Percentiles rank a stretch among this genome's conserved stretches.
Evolutionary conservation across 768 basidiomycete species (phyloP).

Genomic region (Rickenella mellea): DNA sequence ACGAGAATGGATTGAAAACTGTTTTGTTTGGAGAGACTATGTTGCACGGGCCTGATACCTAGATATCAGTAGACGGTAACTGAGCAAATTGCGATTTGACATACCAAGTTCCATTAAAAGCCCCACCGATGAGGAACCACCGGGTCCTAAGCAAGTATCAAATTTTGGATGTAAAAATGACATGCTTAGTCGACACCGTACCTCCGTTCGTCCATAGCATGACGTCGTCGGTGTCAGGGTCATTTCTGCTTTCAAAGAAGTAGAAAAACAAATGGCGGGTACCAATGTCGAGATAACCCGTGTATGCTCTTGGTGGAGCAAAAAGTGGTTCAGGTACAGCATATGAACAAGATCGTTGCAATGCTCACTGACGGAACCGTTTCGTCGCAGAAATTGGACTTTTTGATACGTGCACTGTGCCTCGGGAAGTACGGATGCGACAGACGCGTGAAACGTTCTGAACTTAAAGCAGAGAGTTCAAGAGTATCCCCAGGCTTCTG

Average conservation of each 20-base stretch:
- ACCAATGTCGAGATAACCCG: slow-evolving; percentile 59
- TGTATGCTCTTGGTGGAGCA: slow-evolving; percentile 34
- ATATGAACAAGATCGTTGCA: not conserved
- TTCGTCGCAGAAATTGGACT: not conserved
- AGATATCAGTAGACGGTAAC: too few relatives aligned
- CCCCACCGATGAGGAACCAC: slow-evolving; percentile 25
- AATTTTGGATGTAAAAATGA: not conserved
- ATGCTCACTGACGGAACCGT: not conserved
- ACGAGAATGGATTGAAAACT: slow-evolving; percentile 19
- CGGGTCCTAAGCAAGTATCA: slow-evolving; percentile 18
- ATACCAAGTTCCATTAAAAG: slow-evolving; percentile 34
- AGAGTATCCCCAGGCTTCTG: too few relatives aligned
- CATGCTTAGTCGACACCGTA: slow-evolving; percentile 9
- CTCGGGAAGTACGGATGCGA: not conserved
- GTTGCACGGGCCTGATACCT: slow-evolving; percentile 70
- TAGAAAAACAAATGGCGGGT: slow-evolving; percentile 39
- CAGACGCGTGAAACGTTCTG: not conserved
- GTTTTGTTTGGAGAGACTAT: slow-evolving; percentile 6
- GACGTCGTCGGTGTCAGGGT: slow-evolving; percentile 22
- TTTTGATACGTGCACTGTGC: not conserved
- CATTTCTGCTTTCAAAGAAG: slow-evolving; percentile 37
- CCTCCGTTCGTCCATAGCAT: slow-evolving; percentile 38
- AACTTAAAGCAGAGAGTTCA: not conserved
- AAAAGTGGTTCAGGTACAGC: not conserved
- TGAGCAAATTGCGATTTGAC: not conserved